Conservation (phyloP, 129 eudicot species). For the Glebionis coronaria region DNA sequence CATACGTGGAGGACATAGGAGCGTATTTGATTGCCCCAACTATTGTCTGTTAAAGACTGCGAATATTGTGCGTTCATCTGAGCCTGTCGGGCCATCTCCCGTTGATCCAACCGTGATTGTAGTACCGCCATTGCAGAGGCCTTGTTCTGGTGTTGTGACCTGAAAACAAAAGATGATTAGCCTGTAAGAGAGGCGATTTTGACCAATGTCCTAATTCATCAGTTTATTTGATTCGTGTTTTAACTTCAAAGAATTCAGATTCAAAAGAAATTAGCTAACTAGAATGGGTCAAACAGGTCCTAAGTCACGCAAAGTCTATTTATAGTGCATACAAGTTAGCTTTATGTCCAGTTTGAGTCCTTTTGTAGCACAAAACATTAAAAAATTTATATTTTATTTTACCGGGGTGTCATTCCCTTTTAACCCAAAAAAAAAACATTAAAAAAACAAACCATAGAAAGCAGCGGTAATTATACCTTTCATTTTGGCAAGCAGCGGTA, state of each 20-base stretch:
- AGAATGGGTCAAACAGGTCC: not conserved
- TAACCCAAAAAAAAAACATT: too few relatives aligned
- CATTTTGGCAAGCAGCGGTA: slow-evolving; percentile 78
- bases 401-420: too few relatives aligned
- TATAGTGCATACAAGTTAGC: not conserved
- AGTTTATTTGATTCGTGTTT: not conserved
- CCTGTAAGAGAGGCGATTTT: not conserved
- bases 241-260: not conserved
- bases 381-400: too few relatives aligned
- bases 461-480: slow-evolving; percentile 49
- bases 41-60: slow-evolving; percentile 76
- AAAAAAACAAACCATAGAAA: not conserved
- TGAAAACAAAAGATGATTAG: slow-evolving; percentile 20
- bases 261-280: not conserved
- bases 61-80: slow-evolving; percentile 83
- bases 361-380: slow-evolving; percentile 17
- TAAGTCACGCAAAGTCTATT: slow-evolving; percentile 5
- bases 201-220: not conserved
- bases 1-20: slow-evolving; percentile 87
- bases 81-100: slow-evolving; percentile 89
- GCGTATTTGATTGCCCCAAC: slow-evolving; percentile 92
- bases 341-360: not conserved
- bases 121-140: slow-evolving; percentile 95
- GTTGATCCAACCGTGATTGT: slow-evolving; percentile 89
- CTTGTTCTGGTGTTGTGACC: slow-evolving; percentile 90